Evolutionary conservation across 495 filamentous ascomycete genomes (phyloP), one percentile per base, ranked within the genome.

Genomic region (Aspergillus sclerotioniger): DNA sequence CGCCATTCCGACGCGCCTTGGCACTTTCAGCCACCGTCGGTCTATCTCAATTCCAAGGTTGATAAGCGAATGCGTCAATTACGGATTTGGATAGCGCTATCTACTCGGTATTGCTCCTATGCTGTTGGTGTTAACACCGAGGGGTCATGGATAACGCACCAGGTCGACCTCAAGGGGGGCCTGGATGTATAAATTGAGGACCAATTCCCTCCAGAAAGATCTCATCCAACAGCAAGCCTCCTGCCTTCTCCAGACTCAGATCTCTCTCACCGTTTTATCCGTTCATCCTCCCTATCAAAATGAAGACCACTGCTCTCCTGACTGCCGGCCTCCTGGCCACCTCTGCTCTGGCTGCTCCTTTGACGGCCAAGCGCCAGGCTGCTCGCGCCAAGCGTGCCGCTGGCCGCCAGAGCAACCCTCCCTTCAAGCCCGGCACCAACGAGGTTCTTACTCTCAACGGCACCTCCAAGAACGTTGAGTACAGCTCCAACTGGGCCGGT

Each of bases 401-500:
- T n/a, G 37, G 53, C 33, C 61, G 59, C 8, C 17, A 54, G 12
- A 62, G 62, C 53, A 60, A 65, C 39, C 62, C 62, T 15, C 69
- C 67, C 15, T 60, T 56, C 54, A 67, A 60, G 33, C 63, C 69
- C 15, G 71, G 60, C 13, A 68, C 67, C 46, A 59, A 43, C 4
- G 61, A 67, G 37, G 49, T 54, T 15, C 47, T 71, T 3, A 29
- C 54, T 28, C 46, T 66, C 1, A 67, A 57, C 46, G 48, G 57
- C n/a, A 67, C 56, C n/a, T n/a, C n/a, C 16, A 62, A 58, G 2
- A 57, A 74, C 3, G 63, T 62, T 33, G 61, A 72, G 56, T 82
- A 81, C 65, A 73, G 66, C 57, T 69, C 69, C 16, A 83, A 82
- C 66, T 83, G 80, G 80, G 75, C 78, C 6, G 80, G 80, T 44